Percentiles rank a stretch among this genome's conserved stretches.
phyloP scores from a whole-genome alignment of 352 stramenopile species.

The Achlya hypogyna region DNA sequence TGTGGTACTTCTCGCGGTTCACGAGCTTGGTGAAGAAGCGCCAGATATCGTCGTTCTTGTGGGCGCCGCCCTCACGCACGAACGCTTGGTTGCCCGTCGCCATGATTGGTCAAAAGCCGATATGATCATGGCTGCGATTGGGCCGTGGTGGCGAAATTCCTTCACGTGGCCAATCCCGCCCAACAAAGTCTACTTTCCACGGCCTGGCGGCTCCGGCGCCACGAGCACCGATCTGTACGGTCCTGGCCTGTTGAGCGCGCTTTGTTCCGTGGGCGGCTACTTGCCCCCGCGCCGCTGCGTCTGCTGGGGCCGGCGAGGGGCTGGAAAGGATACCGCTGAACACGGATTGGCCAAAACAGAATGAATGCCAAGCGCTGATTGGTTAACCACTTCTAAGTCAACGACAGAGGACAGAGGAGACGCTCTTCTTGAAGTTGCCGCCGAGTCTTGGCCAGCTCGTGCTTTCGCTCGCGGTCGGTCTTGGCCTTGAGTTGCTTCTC shows the following conservation, averaged over 20 bases:
- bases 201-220: too few species aligned
- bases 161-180: too few species aligned
- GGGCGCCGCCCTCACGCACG: constrained; percentile 6
- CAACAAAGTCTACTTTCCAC: too few species aligned
- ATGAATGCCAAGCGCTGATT: background rate
- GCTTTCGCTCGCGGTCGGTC: background rate
- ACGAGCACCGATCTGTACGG: too few species aligned
- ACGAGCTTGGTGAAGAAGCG: constrained; percentile 19
- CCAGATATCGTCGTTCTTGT: constrained; percentile 21
- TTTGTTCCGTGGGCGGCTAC: too few species aligned
- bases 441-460: background rate
- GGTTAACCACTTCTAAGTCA: background rate
- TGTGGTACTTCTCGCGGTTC: constrained; percentile 18
- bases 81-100: background rate
- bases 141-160: too few species aligned
- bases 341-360: background rate
- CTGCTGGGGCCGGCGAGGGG: too few species aligned
- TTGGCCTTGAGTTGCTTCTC: constrained; percentile 1
- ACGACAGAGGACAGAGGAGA: background rate
- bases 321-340: too few species aligned
- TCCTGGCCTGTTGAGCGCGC: too few species aligned
- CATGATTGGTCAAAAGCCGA: background rate
- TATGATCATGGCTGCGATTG: background rate
- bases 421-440: background rate
- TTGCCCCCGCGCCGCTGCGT: too few species aligned